phyloP scores from a whole-genome alignment of 768 basidiomycete genomes.

The Galerina marginata region DNA sequence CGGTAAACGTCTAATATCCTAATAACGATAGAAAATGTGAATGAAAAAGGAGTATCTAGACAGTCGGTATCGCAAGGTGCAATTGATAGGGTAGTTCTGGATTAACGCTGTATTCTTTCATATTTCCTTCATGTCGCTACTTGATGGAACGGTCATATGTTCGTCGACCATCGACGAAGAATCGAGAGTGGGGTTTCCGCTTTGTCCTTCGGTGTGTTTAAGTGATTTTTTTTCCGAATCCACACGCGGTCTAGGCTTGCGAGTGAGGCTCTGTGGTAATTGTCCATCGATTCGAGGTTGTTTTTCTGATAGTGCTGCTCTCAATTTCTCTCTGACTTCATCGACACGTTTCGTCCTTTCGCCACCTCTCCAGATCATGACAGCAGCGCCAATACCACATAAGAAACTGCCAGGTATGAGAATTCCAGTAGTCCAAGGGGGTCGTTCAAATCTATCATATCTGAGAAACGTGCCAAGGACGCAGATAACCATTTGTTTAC shows the following conservation, averaged over 20 bases:
- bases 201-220: constrained; percentile 11
- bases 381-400: constrained; percentile 74
- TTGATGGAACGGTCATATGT: constrained; percentile 42
- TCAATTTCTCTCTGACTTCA: constrained; percentile 65
- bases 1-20: constrained; percentile 1
- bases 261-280: constrained; percentile 39
- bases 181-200: constrained; percentile 13
- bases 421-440: constrained; percentile 68
- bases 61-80: not conserved
- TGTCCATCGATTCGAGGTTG: constrained; percentile 24
- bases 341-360: constrained; percentile 70
- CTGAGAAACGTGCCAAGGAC: not conserved
- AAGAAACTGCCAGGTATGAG: constrained; percentile 78
- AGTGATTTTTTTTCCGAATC: constrained; percentile 34
- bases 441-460: constrained; percentile 57
- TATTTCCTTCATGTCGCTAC: constrained; percentile 22
- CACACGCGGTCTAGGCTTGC: constrained; percentile 52
- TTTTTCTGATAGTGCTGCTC: constrained; percentile 45
- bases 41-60: not conserved
- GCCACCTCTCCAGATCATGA: constrained; percentile 78
- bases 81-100: not conserved
- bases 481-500: constrained; percentile 31
- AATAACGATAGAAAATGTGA: constrained; percentile 1
- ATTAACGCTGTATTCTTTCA: not conserved
- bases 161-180: constrained; percentile 41